These are phyloP conservation scores for Mycena vitilis DNA, from an alignment of 768 basidiomycete species.

Conservation along the genomic window DNA sequence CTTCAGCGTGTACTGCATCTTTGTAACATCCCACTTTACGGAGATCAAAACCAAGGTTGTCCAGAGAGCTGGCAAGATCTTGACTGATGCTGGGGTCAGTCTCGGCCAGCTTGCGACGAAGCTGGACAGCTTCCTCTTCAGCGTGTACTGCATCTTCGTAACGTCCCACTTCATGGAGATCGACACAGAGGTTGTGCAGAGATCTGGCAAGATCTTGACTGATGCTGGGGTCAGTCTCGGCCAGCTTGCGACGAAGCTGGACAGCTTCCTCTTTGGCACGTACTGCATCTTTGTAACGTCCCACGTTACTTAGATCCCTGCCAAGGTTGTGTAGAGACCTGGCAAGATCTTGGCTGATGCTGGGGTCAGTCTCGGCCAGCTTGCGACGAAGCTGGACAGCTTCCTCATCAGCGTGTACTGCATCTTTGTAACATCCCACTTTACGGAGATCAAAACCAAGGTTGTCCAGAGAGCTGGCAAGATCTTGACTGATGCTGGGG, in stretches of 20 bases:
- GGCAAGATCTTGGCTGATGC: neutral
- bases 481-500: neutral
- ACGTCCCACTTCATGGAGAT: too few relatives aligned
- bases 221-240: neutral
- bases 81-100: too few relatives aligned
- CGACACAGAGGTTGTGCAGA: neutral
- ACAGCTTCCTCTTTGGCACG: neutral
- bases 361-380: conserved; percentile 1
- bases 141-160: too few relatives aligned
- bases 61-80: too few relatives aligned
- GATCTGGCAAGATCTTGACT: neutral
- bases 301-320: neutral
- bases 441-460: neutral
- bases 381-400: neutral
- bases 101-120: too few relatives aligned
- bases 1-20: neutral
- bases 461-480: neutral
- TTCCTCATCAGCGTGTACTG: neutral
- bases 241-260: neutral
- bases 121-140: too few relatives aligned
- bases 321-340: neutral
- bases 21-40: too few relatives aligned
- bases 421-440: neutral
- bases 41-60: too few relatives aligned
- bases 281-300: neutral